Evolutionary conservation across 306 rosid species (phyloP).

Genomic region (Hippophae rhamnoides): DNA sequence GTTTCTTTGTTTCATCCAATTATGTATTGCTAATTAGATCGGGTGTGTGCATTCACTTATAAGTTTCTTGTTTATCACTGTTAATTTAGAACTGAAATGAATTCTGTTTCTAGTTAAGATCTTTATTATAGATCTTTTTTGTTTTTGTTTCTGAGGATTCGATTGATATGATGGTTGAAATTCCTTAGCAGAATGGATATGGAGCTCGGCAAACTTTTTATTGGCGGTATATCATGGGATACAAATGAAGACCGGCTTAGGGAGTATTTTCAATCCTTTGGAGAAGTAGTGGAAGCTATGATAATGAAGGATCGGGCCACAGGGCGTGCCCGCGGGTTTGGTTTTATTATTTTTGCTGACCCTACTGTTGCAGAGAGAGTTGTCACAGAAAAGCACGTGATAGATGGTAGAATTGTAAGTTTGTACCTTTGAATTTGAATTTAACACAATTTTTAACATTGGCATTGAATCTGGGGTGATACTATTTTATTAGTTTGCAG

Average conservation of each 20-base stretch:
- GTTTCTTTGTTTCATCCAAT: neutral
- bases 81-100: neutral
- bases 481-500: conserved; percentile 20
- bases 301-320: conserved; percentile 99
- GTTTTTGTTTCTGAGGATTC: neutral
- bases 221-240: conserved; percentile 98
- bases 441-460: conserved; percentile 1
- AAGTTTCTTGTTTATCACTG: neutral
- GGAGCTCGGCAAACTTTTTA: conserved; percentile 76
- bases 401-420: conserved; percentile 93
- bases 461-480: conserved; percentile 5
- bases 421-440: conserved; percentile 1
- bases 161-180: neutral
- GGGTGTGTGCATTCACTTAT: neutral
- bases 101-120: neutral
- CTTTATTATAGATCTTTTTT: neutral
- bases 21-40: conserved; percentile 10
- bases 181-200: conserved; percentile 49
- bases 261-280: conserved; percentile 72
- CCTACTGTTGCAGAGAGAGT: conserved; percentile 75
- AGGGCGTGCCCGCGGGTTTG: conserved; percentile 94
- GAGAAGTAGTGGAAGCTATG: conserved; percentile 86
- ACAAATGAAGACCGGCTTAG: conserved; percentile 89
- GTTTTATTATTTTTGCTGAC: conserved; percentile 80
- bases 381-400: conserved; percentile 74